Evolutionary conservation across 768 basidiomycete species (phyloP).

Genomic region (Coprinopsis sp.): DNA sequence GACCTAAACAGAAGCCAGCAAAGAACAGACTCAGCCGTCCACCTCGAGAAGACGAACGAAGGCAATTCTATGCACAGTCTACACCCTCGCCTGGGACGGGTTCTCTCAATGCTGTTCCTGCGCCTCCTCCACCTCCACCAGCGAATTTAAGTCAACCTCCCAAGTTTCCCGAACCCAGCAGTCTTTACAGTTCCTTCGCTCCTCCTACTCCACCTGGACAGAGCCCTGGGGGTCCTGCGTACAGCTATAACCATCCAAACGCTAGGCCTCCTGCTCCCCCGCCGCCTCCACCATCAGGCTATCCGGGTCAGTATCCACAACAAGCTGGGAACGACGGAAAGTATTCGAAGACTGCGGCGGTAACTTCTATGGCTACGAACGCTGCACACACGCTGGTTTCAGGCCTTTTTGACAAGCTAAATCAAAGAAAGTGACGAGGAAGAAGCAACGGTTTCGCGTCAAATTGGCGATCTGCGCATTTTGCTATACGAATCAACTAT

Average conservation of each 20-base stretch:
- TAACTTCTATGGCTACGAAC: not conserved
- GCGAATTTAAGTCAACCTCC: not conserved
- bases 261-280: not conserved
- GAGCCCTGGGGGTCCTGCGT: not conserved
- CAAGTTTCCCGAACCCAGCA: conserved; percentile 4
- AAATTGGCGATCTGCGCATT: no score
- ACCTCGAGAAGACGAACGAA: no score
- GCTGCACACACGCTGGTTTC: conserved; percentile 9
- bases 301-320: no score
- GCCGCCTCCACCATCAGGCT: not conserved
- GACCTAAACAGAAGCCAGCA: conserved; percentile 4
- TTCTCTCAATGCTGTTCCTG: conserved; percentile 10
- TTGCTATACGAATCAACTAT: no score
- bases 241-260: not conserved
- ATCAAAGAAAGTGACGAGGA: conserved; percentile 13
- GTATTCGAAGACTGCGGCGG: no score
- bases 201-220: not conserved
- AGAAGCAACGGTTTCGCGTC: conserved; percentile 1
- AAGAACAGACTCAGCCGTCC: conserved; percentile 6
- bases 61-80: no score
- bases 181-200: conserved; percentile 3
- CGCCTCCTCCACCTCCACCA: conserved; percentile 36
- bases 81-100: conserved; percentile 9
- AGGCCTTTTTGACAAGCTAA: conserved; percentile 12
- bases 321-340: no score